Evolutionary conservation across 768 basidiomycete genomes (phyloP).

Genomic region (Mycena pura): DNA sequence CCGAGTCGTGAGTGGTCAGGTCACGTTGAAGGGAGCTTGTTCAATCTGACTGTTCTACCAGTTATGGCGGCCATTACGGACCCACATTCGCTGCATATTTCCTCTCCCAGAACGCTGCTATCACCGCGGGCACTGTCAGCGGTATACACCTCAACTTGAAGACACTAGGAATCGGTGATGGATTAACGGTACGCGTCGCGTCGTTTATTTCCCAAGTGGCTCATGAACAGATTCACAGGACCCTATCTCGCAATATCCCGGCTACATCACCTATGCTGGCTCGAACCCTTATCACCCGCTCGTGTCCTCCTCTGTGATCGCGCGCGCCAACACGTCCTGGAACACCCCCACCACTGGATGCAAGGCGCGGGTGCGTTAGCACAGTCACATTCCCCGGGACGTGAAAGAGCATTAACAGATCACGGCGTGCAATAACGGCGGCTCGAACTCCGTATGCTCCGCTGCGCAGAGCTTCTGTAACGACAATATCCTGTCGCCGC

Average conservation of each 20-base stretch:
- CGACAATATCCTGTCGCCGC: slow-evolving; percentile 56
- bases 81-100: slow-evolving; percentile 72
- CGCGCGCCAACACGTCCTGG: slow-evolving; percentile 51
- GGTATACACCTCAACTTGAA: slow-evolving; percentile 65
- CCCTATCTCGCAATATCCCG: slow-evolving; percentile 60
- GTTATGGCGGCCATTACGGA: slow-evolving; percentile 76
- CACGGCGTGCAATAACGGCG: slow-evolving; percentile 54
- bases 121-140: slow-evolving; percentile 49
- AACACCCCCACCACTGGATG: slow-evolving; percentile 51
- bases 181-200: slow-evolving; percentile 53
- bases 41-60: slow-evolving; percentile 26
- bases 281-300: slow-evolving; percentile 63
- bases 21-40: slow-evolving; percentile 5
- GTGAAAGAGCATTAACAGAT: slow-evolving; percentile 48
- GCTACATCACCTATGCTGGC: slow-evolving; percentile 61
- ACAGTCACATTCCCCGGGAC: neutral
- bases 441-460: slow-evolving; percentile 58
- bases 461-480: slow-evolving; percentile 66
- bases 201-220: neutral
- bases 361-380: slow-evolving; percentile 47
- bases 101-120: slow-evolving; percentile 64
- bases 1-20: slow-evolving; percentile 54
- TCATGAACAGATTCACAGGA: slow-evolving; percentile 33
- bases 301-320: slow-evolving; percentile 50
- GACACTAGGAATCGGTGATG: slow-evolving; percentile 67